Percentiles rank a stretch among this genome's conserved stretches.
Evolutionary conservation across 164 flowering plant species (phyloP).

Genomic region (Kingdonia uniflora): DNA sequence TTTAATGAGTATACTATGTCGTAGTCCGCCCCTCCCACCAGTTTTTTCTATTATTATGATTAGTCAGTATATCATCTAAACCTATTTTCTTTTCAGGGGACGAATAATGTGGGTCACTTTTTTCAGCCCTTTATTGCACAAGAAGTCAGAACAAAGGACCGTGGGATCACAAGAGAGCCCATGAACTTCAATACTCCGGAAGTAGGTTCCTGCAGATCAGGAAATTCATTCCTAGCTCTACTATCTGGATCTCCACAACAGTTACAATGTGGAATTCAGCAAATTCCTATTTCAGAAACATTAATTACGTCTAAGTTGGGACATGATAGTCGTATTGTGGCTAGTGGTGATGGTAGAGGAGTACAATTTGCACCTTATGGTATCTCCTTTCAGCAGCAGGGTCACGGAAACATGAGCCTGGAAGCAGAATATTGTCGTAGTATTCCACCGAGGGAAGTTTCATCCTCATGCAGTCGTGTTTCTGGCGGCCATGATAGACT

Average conservation of each 20-base stretch:
- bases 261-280: conserved; percentile 28
- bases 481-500: conserved; percentile 13
- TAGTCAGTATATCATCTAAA: too few species aligned
- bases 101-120: conserved; percentile 17
- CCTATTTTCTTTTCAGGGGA: conserved; percentile 14
- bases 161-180: conserved; percentile 20
- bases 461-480: conserved; percentile 10
- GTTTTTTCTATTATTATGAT: too few species aligned
- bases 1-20: too few species aligned
- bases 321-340: conserved; percentile 8
- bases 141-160: conserved; percentile 12
- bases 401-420: conserved; percentile 11
- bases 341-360: conserved; percentile 13
- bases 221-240: conserved; percentile 37
- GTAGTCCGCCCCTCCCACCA: too few species aligned
- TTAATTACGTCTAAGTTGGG: conserved; percentile 9
- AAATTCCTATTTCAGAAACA: conserved; percentile 16
- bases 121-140: conserved; percentile 19
- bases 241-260: conserved; percentile 35
- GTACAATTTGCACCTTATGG: conserved; percentile 13
- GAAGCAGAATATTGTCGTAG: conserved; percentile 13
- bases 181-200: conserved; percentile 14
- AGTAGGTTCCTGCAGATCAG: conserved; percentile 16
- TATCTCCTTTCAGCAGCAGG: conserved; percentile 17
- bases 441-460: conserved; percentile 14